Conservation (phyloP, 371 early-diverging fungal genomes). For the Mortierella sp. region DNA sequence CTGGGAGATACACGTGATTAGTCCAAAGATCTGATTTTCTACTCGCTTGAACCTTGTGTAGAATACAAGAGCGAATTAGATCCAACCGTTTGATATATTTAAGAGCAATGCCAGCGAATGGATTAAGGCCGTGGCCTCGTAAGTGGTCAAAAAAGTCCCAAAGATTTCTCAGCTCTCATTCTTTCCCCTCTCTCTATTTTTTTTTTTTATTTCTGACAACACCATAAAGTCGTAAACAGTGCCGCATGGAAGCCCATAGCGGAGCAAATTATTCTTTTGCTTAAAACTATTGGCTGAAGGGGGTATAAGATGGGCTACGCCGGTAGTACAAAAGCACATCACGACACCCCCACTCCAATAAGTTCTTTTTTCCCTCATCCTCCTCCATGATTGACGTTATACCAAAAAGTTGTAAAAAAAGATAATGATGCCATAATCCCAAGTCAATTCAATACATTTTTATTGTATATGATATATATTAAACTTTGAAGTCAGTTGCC, state of each 20-base stretch:
- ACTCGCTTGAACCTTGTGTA: neutral
- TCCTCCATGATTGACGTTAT: too few relatives aligned
- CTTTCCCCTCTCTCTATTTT: neutral
- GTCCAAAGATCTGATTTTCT: constrained; percentile 2
- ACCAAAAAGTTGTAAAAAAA: too few relatives aligned
- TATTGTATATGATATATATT: too few relatives aligned
- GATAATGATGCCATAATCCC: too few relatives aligned
- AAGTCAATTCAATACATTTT: too few relatives aligned
- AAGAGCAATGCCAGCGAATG: constrained; percentile 9
- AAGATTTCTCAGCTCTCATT: neutral
- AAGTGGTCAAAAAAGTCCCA: constrained; percentile 4
- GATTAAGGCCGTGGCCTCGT: constrained; percentile 14
- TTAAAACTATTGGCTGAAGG: neutral
- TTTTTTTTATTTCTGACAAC: neutral
- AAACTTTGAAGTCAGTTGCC: too few relatives aligned
- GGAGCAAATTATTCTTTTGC: constrained; percentile 13
- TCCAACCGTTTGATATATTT: neutral
- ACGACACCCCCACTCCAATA: neutral
- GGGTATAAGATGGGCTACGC: neutral
- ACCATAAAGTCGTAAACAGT: neutral
- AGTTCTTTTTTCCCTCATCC: neutral
- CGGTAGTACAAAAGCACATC: constrained; percentile 2
- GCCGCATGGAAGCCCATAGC: constrained; percentile 8
- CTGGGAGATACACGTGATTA: neutral
- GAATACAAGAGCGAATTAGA: constrained; percentile 9